These are phyloP conservation scores for Endogone sp. DNA, from an alignment of 192 early-diverging fungal genomes.

Conservation along the genomic window DNA sequence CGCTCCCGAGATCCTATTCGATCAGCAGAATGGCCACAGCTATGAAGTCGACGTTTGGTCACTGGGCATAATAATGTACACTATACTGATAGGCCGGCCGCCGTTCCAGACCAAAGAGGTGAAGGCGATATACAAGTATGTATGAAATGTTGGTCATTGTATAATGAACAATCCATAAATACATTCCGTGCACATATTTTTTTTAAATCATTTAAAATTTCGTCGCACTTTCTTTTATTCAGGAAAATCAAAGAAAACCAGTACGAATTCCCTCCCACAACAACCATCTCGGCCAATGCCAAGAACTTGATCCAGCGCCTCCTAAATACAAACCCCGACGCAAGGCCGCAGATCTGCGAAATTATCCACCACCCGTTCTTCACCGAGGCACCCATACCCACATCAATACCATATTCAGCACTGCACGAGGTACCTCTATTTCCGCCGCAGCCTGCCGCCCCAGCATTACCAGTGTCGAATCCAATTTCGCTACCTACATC, in stretches of 20 bases:
- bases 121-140: conserved; percentile 72
- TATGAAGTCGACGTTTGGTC: conserved; percentile 97
- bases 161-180: too few relatives aligned
- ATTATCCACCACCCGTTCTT: conserved; percentile 35
- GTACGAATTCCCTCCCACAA: conserved; percentile 69
- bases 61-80: conserved; percentile 86
- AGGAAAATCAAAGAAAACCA: conserved; percentile 66
- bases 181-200: background rate
- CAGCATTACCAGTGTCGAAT: too few relatives aligned
- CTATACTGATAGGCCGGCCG: conserved; percentile 81
- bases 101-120: conserved; percentile 86
- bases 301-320: conserved; percentile 65
- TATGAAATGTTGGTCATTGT: too few relatives aligned
- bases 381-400: conserved; percentile 8
- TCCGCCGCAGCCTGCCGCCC: too few relatives aligned
- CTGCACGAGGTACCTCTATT: conserved; percentile 6
- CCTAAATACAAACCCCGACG: conserved; percentile 60
- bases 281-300: conserved; percentile 55
- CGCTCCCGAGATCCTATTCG: conserved; percentile 92
- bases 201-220: background rate
- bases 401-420: conserved; percentile 9
- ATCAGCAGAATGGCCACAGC: conserved; percentile 75
- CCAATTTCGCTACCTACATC: too few relatives aligned
- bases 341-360: conserved; percentile 26
- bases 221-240: too few relatives aligned